These are phyloP conservation scores for Nicotiana benthamiana DNA, from an alignment of 257 asterid genomes.

Conservation along the genomic window DNA sequence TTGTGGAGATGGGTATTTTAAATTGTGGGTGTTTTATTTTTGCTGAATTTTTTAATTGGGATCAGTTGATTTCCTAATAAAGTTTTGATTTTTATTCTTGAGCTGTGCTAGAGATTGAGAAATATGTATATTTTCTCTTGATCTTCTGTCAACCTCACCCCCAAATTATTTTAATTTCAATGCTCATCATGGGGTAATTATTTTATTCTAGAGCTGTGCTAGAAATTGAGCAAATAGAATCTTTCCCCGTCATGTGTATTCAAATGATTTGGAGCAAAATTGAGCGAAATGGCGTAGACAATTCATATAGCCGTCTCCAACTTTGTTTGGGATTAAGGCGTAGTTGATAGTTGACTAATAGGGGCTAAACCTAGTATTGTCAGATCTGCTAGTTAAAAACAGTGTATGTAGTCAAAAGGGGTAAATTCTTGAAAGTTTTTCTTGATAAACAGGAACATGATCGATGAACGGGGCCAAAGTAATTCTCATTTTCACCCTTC, in stretches of 20 bases:
- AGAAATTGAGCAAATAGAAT: too few species aligned
- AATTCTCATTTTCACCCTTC: not conserved
- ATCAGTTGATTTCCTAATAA: not conserved
- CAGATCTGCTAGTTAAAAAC: not conserved
- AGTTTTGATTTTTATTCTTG: not conserved
- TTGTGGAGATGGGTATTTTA: not conserved
- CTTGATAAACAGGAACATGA: not conserved
- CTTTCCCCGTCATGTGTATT: not conserved
- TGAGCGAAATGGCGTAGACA: not conserved
- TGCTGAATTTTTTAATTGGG: not conserved
- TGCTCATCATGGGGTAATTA: not conserved
- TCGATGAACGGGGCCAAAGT: not conserved
- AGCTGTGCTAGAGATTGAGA: not conserved
- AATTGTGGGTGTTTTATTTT: not conserved
- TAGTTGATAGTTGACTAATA: not conserved
- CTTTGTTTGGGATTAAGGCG: not conserved
- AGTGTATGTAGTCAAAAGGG: not conserved
- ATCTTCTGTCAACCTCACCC: not conserved
- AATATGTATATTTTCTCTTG: not conserved
- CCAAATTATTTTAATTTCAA: too few species aligned
- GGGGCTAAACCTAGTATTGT: not conserved
- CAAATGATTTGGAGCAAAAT: not conserved
- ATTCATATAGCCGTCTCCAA: not conserved
- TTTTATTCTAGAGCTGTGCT: too few species aligned
- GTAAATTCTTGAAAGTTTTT: not conserved